Percentiles rank a stretch among this genome's conserved stretches.
These are phyloP conservation scores for Cinchona pubescens DNA, from an alignment of 257 asterid genomes.

Conservation along the genomic window DNA sequence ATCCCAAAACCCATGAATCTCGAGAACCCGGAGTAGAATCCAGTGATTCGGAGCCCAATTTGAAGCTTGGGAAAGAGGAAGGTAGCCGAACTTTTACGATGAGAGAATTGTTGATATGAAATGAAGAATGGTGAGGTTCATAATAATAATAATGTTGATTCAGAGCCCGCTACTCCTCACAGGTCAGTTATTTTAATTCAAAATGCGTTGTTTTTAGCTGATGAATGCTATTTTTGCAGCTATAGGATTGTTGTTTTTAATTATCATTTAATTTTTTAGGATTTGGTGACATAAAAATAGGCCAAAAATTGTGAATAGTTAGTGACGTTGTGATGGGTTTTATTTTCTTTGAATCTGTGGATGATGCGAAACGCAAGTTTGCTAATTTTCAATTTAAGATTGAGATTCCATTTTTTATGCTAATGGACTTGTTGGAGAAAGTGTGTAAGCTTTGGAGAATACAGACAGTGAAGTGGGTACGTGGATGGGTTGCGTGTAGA, in stretches of 20 bases:
- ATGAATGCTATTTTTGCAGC: neutral
- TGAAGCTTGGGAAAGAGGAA: slow-evolving; percentile 46
- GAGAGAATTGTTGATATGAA: slow-evolving; percentile 87
- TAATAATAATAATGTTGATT: no score
- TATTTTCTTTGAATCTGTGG: no score
- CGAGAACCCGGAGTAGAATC: slow-evolving; percentile 25
- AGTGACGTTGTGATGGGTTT: neutral
- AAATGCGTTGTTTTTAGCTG: neutral
- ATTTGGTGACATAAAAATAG: neutral
- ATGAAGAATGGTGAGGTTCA: slow-evolving; percentile 74
- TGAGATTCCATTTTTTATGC: neutral
- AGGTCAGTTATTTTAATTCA: slow-evolving; percentile 41
- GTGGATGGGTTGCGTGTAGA: neutral
- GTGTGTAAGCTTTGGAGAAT: no score
- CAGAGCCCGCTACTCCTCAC: slow-evolving; percentile 51
- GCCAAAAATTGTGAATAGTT: neutral
- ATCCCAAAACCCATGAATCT: slow-evolving; percentile 16
- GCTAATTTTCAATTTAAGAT: neutral
- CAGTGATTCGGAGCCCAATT: slow-evolving; percentile 30
- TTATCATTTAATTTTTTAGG: neutral
- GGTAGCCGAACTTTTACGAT: slow-evolving; percentile 86
- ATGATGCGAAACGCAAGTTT: neutral
- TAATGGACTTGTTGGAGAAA: neutral
- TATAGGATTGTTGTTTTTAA: neutral
- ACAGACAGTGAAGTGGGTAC: no score